Evolutionary conservation across 352 stramenopile species (phyloP).

Genomic region (Globisporangium paroecandrum): DNA sequence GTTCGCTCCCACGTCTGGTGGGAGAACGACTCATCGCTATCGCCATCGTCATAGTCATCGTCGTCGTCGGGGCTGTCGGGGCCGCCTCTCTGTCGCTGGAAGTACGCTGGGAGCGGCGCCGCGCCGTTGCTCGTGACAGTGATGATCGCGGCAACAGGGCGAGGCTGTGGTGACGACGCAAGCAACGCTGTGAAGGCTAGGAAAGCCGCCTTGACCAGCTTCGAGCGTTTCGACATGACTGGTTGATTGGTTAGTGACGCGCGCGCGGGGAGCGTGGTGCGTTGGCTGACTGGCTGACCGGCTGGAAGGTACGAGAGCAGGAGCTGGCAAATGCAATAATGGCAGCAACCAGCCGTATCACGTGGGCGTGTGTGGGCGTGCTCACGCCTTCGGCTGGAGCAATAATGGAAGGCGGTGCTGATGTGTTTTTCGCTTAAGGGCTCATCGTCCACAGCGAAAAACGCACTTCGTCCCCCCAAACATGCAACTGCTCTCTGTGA

Average conservation of each 20-base stretch:
- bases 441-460: neutral
- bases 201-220: neutral
- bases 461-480: neutral
- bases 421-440: neutral
- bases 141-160: neutral
- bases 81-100: neutral
- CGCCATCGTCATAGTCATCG: neutral
- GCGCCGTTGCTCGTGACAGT: conserved; percentile 1
- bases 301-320: neutral
- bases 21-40: conserved; percentile 8
- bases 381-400: neutral
- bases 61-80: neutral
- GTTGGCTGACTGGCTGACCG: neutral
- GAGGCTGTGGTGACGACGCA: neutral
- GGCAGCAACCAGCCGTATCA: neutral
- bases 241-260: neutral
- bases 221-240: conserved; percentile 2
- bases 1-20: conserved; percentile 38
- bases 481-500: neutral
- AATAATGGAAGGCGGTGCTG: neutral
- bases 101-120: neutral
- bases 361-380: neutral
- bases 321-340: neutral
- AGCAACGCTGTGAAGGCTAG: neutral
- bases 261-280: no score